These are phyloP conservation scores for Sclerospora graminicola DNA, from an alignment of 352 stramenopile genomes.

Conservation along the genomic window DNA sequence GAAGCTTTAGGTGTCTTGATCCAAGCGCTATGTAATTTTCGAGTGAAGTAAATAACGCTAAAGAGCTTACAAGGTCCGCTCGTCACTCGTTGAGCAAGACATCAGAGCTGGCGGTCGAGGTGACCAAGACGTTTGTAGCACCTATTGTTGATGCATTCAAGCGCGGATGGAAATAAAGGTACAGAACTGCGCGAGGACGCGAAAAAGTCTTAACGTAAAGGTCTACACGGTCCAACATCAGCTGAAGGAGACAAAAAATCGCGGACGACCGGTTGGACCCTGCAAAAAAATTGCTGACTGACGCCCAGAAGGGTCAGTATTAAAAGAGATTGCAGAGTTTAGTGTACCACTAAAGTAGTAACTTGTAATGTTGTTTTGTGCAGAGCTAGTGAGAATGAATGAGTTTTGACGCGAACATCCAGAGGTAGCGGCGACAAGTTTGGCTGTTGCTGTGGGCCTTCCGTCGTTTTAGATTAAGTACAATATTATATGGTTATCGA, in stretches of 20 bases:
- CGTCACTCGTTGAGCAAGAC: no score
- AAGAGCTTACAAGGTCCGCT: no score
- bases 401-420: slow-evolving; percentile 67
- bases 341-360: slow-evolving; percentile 1
- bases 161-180: no score
- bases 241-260: slow-evolving; percentile 37
- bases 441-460: slow-evolving; percentile 45
- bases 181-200: slow-evolving; percentile 50
- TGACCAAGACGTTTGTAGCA: no score
- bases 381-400: no score
- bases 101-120: no score
- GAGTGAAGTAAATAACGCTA: no score
- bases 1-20: no score
- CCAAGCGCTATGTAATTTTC: no score
- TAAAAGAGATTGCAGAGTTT: neutral
- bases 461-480: slow-evolving; percentile 43
- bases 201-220: slow-evolving; percentile 49
- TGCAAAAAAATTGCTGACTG: slow-evolving; percentile 33
- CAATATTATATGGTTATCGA: no score
- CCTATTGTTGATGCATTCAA: no score
- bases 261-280: slow-evolving; percentile 50
- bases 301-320: slow-evolving; percentile 36
- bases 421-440: slow-evolving; percentile 40
- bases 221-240: slow-evolving; percentile 42
- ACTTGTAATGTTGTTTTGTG: slow-evolving; percentile 3